Base-by-base conservation (phyloP, 306 rosid genomes). In the Castanea mollissima region DNA sequence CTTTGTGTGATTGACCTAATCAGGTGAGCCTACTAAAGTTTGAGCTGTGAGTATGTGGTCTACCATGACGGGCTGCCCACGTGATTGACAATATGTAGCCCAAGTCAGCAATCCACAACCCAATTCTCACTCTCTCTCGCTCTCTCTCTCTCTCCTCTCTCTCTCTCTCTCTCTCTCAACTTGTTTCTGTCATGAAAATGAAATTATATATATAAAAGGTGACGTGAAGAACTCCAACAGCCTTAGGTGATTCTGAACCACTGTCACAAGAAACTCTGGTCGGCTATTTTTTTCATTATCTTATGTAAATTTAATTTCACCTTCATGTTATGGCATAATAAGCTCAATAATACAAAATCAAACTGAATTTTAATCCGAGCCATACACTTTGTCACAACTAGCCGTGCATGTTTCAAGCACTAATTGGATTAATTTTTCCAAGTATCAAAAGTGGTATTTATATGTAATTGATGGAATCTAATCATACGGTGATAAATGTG, bases 161-260 rank as follows among this genome's bases (percentile, higher is more conserved):
- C 29, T 54, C 54, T 52, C 74, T 46, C 23, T 27, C 27, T 69
- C n/a, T 18, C 29, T 41, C 54, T 1, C 11, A 12, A 38, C 55
- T 60, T 67, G 71, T 68, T 78, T 79, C 63, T 85, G 71, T 76
- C 83, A 31, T 84, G 88, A 86, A 83, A 87, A 79, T 84, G 90
- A 89, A 89, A 87, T 86, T 87, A 59, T 59, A 69, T 23, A 19
- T 68, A 77, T 71, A 83, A 86, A 85, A 81, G 67, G 89, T 91
- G 90, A 85, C 98, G 98, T 91, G 93, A 90, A 91, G 90, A 87
- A 91, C 95, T 93, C 81, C 88, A 86, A 90, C 84, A 87, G 79
- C 95, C 76, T 59, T 63, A 77, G 72, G 81, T 69, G 77, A 84
- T 74, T 82, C 86, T 83, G 81, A 82, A 68, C 91, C 83, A 71